Conservation (phyloP, 257 asterid genomes). For the Solanum sparsipilum region DNA sequence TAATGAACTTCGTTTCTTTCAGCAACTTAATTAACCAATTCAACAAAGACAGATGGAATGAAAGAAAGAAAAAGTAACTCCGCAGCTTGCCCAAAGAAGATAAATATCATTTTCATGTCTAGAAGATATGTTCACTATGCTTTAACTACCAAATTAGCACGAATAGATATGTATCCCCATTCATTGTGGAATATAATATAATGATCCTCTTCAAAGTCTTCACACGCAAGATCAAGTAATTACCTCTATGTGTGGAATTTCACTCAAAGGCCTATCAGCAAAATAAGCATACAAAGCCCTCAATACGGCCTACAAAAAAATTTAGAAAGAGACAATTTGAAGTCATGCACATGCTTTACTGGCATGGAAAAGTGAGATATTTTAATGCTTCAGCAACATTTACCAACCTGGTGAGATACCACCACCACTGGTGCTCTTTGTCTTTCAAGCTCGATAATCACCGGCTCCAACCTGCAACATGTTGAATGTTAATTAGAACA, state of each 20-base stretch:
- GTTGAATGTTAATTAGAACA: conserved; percentile 3
- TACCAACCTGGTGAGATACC: conserved; percentile 84
- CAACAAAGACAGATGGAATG: background rate
- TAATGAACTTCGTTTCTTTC: background rate
- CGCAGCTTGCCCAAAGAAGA: background rate
- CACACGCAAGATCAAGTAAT: background rate
- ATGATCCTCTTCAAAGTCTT: background rate
- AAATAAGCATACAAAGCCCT: conserved; percentile 97
- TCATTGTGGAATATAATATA: background rate
- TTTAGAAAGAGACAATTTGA: background rate
- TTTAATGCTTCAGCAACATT: background rate
- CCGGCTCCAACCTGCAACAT: conserved; percentile 82
- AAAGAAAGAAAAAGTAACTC: background rate
- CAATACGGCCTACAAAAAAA: conserved; percentile 66
- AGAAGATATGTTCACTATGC: background rate
- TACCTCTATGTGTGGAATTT: conserved; percentile 96
- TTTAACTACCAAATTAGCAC: background rate
- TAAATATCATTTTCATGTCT: background rate
- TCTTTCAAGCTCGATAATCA: conserved; percentile 94
- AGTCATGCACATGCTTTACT: background rate
- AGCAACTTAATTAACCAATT: background rate
- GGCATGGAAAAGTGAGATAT: background rate
- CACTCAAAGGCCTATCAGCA: conserved; percentile 96
- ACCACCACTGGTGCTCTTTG: conserved; percentile 99
- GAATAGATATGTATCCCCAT: background rate